A percentile compares a stretch with the other conserved stretches of the same genome.
Conservation (phyloP, 306 rosid species). For the Vigna angularis region DNA sequence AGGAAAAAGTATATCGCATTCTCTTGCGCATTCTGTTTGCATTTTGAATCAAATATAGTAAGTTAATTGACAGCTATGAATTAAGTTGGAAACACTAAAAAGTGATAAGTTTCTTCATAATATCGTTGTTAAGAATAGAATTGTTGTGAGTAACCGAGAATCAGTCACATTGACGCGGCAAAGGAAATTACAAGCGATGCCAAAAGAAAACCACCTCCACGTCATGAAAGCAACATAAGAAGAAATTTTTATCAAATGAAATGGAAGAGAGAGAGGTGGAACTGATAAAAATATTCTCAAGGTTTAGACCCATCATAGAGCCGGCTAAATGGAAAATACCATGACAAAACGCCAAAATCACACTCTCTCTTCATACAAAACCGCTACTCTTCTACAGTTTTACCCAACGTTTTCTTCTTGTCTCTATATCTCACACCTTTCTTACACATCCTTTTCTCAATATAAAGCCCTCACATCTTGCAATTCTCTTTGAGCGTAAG, state of each 20-base stretch:
- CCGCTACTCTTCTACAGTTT: conserved; percentile 49
- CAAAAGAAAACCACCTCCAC: conserved; percentile 36
- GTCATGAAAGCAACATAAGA: conserved; percentile 48
- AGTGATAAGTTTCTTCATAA: background rate
- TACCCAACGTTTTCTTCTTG: conserved; percentile 55
- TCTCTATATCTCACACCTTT: conserved; percentile 47
- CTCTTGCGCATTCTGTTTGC: conserved; percentile 37
- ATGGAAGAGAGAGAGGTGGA: conserved; percentile 21
- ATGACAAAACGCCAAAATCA: conserved; percentile 60
- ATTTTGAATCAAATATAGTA: conserved; percentile 30
- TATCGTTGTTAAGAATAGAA: background rate
- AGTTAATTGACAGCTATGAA: conserved; percentile 37
- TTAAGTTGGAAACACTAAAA: conserved; percentile 31
- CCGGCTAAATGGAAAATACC: conserved; percentile 74
- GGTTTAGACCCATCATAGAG: conserved; percentile 50
- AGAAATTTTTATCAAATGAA: conserved; percentile 45
- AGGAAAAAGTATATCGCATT: conserved; percentile 27
- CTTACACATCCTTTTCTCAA: conserved; percentile 30
- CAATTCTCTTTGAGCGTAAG: background rate
- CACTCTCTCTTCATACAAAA: conserved; percentile 43
- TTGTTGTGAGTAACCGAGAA: conserved; percentile 37
- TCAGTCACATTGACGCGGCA: conserved; percentile 46
- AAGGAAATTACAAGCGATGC: conserved; percentile 25
- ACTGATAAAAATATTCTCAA: conserved; percentile 30
- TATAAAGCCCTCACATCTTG: conserved; percentile 53